These are phyloP conservation scores for Hanseniaspora gamundiae DNA, from an alignment of 1,139 yeast species.

Conservation along the genomic window DNA sequence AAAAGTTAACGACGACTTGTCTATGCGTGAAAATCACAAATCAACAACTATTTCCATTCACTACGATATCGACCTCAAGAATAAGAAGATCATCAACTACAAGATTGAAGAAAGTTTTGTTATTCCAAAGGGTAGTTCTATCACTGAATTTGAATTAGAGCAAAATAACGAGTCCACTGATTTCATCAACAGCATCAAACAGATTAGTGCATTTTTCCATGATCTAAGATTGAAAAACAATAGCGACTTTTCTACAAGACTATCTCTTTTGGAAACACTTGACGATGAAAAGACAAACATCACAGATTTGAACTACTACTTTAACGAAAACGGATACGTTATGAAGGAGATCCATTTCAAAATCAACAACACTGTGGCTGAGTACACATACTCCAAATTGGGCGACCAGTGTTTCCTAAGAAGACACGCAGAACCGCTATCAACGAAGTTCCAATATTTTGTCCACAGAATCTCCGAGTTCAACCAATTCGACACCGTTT, in stretches of 20 bases:
- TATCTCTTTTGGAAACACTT: constrained; percentile 64
- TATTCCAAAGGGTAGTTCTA: constrained; percentile 39
- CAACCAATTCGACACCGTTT: constrained; percentile 36
- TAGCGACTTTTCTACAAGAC: constrained; percentile 8
- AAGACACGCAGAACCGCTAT: constrained; percentile 76
- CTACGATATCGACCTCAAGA: constrained; percentile 65
- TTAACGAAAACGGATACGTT: constrained; percentile 51
- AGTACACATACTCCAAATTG: constrained; percentile 57
- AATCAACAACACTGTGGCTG: constrained; percentile 80
- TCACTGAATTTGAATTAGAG: constrained; percentile 11
- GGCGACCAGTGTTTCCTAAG: constrained; percentile 79
- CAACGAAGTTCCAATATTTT: constrained; percentile 72
- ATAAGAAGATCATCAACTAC: constrained; percentile 63
- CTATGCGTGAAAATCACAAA: constrained; percentile 49
- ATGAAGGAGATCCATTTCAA: constrained; percentile 69
- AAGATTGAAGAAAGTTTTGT: constrained; percentile 68
- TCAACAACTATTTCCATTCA: constrained; percentile 69
- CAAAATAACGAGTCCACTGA: background rate
- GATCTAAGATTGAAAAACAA: background rate
- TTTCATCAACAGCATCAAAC: background rate
- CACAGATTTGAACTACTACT: constrained; percentile 46
- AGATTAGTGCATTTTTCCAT: background rate
- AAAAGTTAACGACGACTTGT: constrained; percentile 44
- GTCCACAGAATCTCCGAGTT: constrained; percentile 55
- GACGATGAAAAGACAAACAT: constrained; percentile 77